These are phyloP conservation scores for Rosa hybrid DNA, from an alignment of 331 rosid genomes.

Conservation along the genomic window DNA sequence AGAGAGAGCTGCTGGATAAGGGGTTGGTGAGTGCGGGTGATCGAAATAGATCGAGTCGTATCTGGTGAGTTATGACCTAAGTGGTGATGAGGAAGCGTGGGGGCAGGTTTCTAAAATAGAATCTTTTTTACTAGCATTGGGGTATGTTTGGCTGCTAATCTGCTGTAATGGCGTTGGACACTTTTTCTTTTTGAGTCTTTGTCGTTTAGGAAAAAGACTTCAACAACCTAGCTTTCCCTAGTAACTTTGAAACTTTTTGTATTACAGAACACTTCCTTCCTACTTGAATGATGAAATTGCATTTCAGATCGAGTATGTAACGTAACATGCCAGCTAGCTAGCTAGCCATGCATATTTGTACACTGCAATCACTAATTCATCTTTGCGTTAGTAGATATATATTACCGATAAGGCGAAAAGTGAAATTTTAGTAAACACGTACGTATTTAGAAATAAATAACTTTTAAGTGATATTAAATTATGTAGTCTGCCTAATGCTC, in stretches of 20 bases:
- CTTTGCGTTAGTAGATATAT: no score
- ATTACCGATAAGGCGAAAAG: no score
- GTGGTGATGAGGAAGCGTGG: neutral
- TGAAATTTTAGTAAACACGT: no score
- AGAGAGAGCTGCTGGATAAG: no score
- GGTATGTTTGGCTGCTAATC: neutral
- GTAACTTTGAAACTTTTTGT: neutral
- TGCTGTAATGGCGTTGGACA: neutral
- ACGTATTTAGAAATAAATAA: no score
- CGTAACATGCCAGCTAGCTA: no score
- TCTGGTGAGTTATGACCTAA: neutral
- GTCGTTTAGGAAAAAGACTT: neutral
- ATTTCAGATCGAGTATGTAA: no score
- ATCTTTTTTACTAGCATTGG: neutral
- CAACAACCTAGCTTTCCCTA: neutral
- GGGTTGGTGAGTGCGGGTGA: conserved; percentile 6
- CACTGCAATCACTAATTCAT: no score
- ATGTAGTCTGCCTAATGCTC: no score
- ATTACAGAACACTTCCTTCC: neutral
- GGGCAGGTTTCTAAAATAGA: neutral
- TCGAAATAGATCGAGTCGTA: neutral
- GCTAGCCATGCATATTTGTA: no score
- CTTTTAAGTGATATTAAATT: no score
- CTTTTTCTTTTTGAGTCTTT: neutral
- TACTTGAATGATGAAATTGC: neutral